phyloP scores from a whole-genome alignment of 495 filamentous ascomycete genomes.

The Mytilinidion resinicola region DNA sequence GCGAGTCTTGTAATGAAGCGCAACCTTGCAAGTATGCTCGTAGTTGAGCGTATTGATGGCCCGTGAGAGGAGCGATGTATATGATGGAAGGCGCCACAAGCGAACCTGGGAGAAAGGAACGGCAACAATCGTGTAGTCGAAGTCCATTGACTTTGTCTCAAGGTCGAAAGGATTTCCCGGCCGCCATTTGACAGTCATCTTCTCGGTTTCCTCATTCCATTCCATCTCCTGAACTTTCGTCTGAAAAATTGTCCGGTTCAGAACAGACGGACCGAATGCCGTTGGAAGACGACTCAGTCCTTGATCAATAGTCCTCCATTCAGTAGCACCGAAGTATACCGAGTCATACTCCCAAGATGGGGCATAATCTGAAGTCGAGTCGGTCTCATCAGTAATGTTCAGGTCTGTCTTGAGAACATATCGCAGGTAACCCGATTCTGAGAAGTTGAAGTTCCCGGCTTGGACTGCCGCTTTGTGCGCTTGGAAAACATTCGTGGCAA shows the following conservation, averaged over 20 bases:
- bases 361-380: constrained; percentile 20
- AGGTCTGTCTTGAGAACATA: constrained; percentile 49
- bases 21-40: constrained; percentile 54
- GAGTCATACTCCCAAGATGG: constrained; percentile 40
- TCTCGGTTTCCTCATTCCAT: constrained; percentile 33
- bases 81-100: constrained; percentile 38
- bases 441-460: constrained; percentile 47
- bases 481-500: constrained; percentile 56
- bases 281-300: constrained; percentile 53
- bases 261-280: constrained; percentile 56
- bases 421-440: constrained; percentile 55
- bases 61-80: constrained; percentile 46
- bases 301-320: constrained; percentile 61
- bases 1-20: constrained; percentile 55
- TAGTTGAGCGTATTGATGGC: constrained; percentile 59
- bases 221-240: constrained; percentile 43
- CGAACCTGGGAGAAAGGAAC: constrained; percentile 53
- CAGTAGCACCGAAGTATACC: constrained; percentile 54
- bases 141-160: constrained; percentile 35
- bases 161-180: constrained; percentile 19
- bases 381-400: constrained; percentile 51
- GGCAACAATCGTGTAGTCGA: constrained; percentile 61
- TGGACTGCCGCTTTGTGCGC: constrained; percentile 50
- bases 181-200: constrained; percentile 13
- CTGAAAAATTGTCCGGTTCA: constrained; percentile 48